A percentile compares a stretch with the other conserved stretches of the same genome.
These are phyloP conservation scores for Kodamaea sp. DNA, from an alignment of 1,139 yeast species.

Conservation along the genomic window DNA sequence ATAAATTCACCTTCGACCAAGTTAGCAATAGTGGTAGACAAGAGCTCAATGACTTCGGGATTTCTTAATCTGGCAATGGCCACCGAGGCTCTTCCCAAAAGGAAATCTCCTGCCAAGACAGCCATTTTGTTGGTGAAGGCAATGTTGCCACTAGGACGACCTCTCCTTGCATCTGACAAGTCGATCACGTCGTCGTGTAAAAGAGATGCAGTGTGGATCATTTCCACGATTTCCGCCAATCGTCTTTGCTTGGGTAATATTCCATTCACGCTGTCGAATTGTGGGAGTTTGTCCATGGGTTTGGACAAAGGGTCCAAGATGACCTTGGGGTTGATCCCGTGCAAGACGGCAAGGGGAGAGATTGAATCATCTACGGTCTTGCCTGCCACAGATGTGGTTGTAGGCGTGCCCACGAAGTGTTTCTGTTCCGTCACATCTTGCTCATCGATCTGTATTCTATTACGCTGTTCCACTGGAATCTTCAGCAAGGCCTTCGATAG, in stretches of 20 bases:
- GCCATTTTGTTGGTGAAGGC: constrained; percentile 98
- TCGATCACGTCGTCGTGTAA: constrained; percentile 98
- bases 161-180: constrained; percentile 85
- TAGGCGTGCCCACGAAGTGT: constrained; percentile 55
- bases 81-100: constrained; percentile 94
- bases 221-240: constrained; percentile 94
- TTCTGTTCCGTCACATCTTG: constrained; percentile 67
- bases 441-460: constrained; percentile 59
- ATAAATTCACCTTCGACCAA: constrained; percentile 97
- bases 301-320: constrained; percentile 80
- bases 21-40: constrained; percentile 95
- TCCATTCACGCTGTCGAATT: constrained; percentile 60
- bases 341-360: constrained; percentile 79
- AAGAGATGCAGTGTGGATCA: constrained; percentile 97
- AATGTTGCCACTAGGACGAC: constrained; percentile 86
- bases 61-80: constrained; percentile 90
- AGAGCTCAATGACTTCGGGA: constrained; percentile 94
- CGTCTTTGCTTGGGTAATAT: constrained; percentile 93
- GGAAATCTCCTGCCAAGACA: constrained; percentile 92
- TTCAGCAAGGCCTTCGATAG: constrained; percentile 79
- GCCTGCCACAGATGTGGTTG: constrained; percentile 50
- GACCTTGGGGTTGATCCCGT: constrained; percentile 83
- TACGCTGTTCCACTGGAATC: constrained; percentile 71
- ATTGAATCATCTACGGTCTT: constrained; percentile 59
- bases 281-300: constrained; percentile 74